Conservation (phyloP, 169 alveolate species). For the Plasmodium inui region DNA sequence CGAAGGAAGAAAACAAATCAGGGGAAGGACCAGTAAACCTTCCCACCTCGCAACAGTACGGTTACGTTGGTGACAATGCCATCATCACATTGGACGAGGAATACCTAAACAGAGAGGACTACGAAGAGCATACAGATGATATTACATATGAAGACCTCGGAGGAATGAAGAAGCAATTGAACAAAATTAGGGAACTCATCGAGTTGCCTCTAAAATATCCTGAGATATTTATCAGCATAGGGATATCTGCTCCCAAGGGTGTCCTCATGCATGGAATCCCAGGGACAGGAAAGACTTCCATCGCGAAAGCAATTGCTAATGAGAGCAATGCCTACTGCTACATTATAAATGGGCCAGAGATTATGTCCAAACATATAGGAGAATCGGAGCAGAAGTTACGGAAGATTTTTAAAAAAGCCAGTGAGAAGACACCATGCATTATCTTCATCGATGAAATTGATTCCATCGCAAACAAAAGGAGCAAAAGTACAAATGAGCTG, state of each 20-base stretch:
- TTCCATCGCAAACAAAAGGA: constrained; percentile 91
- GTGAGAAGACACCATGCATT: constrained; percentile 84
- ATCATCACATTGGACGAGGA: constrained; percentile 76
- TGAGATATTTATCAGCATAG: constrained; percentile 86
- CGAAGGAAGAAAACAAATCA: background rate
- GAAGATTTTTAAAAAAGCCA: constrained; percentile 85
- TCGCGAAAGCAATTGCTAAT: constrained; percentile 89
- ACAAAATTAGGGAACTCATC: constrained; percentile 85
- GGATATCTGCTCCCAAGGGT: constrained; percentile 89
- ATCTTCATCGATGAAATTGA: constrained; percentile 95
- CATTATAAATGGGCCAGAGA: constrained; percentile 86
- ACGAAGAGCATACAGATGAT: constrained; percentile 82
- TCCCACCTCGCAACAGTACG: background rate
- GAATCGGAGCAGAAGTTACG: constrained; percentile 91
- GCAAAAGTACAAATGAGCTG: constrained; percentile 83
- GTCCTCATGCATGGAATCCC: constrained; percentile 90
- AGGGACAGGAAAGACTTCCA: constrained; percentile 89
- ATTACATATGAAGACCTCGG: constrained; percentile 86
- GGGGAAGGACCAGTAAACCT: background rate
- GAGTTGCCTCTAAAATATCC: constrained; percentile 87
- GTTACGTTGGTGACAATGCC: constrained; percentile 62
- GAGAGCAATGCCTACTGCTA: constrained; percentile 86
- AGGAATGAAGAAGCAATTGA: constrained; percentile 84
- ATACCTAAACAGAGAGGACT: constrained; percentile 79
- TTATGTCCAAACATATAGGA: constrained; percentile 88